Evolutionary conservation across 1,139 yeast genomes (phyloP).

Genomic region (Cylindricascospora bacillispora): DNA sequence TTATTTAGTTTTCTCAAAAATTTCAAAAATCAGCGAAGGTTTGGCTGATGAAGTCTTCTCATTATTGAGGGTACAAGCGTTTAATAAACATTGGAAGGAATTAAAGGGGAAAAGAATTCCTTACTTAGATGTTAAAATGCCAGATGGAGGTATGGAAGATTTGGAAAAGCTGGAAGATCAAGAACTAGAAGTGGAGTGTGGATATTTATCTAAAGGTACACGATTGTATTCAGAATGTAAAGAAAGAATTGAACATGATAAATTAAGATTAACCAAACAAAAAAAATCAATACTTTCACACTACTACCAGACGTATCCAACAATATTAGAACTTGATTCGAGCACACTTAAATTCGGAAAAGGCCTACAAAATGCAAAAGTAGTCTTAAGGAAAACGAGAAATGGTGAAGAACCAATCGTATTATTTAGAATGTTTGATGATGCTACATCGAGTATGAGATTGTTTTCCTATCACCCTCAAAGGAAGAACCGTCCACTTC

Average conservation of each 20-base stretch:
- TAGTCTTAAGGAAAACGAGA: constrained; percentile 19
- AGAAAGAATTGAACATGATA: too few species aligned
- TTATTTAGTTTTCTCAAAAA: constrained; percentile 9
- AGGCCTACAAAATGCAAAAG: constrained; percentile 37
- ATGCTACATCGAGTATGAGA: not conserved
- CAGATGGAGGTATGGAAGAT: constrained; percentile 1
- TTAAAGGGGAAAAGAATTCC: constrained; percentile 10
- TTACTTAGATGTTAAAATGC: constrained; percentile 8
- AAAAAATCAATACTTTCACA: not conserved
- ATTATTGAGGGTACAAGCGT: constrained; percentile 11
- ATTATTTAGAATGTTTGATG: not conserved
- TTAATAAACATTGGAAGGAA: constrained; percentile 14
- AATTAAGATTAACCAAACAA: not conserved
- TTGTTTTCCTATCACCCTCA: constrained; percentile 1
- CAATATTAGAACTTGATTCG: constrained; percentile 10
- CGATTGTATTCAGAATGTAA: too few species aligned
- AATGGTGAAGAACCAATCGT: constrained; percentile 2
- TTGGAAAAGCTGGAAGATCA: not conserved
- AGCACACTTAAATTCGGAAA: too few species aligned
- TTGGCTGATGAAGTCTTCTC: constrained; percentile 7
- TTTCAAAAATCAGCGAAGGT: constrained; percentile 6
- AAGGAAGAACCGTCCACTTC: not conserved
- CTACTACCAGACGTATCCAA: constrained; percentile 1
- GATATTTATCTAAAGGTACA: too few species aligned
- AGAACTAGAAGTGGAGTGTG: not conserved